Conservation (phyloP, 169 alveolate species). For the Babesia gibsoni region DNA sequence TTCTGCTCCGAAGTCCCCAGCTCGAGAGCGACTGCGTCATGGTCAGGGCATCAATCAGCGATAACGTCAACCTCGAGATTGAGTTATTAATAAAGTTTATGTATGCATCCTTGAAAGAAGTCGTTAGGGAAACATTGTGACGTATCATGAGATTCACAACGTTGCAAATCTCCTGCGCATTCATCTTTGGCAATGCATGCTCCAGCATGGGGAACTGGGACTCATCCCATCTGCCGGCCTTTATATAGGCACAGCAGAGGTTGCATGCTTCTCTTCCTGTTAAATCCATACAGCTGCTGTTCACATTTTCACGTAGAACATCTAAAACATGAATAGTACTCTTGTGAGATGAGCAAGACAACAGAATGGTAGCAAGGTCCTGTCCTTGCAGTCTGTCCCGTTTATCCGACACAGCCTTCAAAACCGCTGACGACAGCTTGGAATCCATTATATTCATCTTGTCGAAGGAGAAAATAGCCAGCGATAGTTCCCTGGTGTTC, state of each 20-base stretch:
- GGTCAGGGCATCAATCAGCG: conserved; percentile 48
- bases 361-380: conserved; percentile 37
- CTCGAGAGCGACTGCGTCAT: conserved; percentile 25
- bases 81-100: background rate
- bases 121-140: background rate
- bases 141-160: conserved; percentile 37
- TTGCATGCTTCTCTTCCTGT: conserved; percentile 58
- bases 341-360: conserved; percentile 20
- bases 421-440: background rate
- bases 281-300: background rate
- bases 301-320: conserved; percentile 1
- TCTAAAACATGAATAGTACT: background rate
- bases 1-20: conserved; percentile 18
- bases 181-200: conserved; percentile 30
- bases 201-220: conserved; percentile 3
- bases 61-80: background rate
- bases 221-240: conserved; percentile 30
- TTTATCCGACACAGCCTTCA: background rate
- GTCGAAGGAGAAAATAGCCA: conserved; percentile 39
- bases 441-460: conserved; percentile 19
- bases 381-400: conserved; percentile 9
- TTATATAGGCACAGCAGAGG: conserved; percentile 33
- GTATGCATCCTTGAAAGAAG: conserved; percentile 17
- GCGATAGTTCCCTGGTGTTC: conserved; percentile 49
- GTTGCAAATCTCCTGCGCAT: conserved; percentile 59